Evolutionary conservation across 306 rosid genomes (phyloP).

Genomic region (Trifolium dubium): DNA sequence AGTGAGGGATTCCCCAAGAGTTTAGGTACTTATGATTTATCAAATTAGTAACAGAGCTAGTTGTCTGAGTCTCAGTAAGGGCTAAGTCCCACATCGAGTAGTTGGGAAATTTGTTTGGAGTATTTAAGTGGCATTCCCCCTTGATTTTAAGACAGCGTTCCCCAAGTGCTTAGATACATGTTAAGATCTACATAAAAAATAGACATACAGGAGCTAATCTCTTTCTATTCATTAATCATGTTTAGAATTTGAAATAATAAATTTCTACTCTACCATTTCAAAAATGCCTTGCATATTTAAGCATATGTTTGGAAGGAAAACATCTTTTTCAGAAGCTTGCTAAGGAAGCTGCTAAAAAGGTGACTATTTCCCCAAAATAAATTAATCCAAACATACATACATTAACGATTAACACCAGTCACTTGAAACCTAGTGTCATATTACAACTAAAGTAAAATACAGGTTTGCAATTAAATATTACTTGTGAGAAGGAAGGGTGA

Average conservation of each 20-base stretch:
- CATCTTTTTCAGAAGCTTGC: background rate
- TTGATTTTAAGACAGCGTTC: background rate
- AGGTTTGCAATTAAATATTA: slow-evolving; percentile 55
- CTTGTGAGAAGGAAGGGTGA: slow-evolving; percentile 99
- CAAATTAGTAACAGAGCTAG: background rate
- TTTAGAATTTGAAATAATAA: slow-evolving; percentile 2
- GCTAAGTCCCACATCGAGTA: background rate
- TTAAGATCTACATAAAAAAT: slow-evolving; percentile 2
- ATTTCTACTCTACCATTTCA: slow-evolving; percentile 16
- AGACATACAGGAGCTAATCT: slow-evolving; percentile 2
- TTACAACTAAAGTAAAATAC: slow-evolving; percentile 21
- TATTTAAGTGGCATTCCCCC: background rate
- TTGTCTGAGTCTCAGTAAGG: background rate
- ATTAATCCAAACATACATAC: background rate
- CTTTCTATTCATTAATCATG: slow-evolving; percentile 26
- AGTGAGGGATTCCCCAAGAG: background rate
- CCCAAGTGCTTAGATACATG: background rate
- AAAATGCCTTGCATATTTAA: slow-evolving; percentile 7
- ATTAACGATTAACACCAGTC: slow-evolving; percentile 33
- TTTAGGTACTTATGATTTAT: background rate
- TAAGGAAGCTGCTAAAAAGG: background rate
- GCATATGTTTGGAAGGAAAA: slow-evolving; percentile 3
- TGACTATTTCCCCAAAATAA: background rate
- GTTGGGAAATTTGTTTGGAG: background rate
- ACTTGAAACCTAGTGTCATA: slow-evolving; percentile 21